Evolutionary conservation across 2,329 filamentous ascomycete species (phyloP), one percentile per base, ranked within the genome.

Genomic region (Claviceps maximensis): DNA sequence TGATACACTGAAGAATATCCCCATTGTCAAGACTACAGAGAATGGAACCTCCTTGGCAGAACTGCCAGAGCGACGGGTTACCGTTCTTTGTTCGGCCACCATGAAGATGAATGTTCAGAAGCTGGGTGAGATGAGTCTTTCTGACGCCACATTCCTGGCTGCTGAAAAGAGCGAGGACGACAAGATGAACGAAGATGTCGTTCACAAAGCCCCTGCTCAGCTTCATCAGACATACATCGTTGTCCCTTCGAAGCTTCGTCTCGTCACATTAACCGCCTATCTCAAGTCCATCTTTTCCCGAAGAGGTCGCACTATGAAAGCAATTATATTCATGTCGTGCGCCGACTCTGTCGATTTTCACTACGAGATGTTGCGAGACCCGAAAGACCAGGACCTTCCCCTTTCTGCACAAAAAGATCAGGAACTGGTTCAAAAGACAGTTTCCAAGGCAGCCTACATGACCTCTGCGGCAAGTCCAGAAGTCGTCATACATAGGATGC

Each of bases 81-180:
- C 93, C 0, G 78, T 98, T 4, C 78, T 98, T 2, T 98, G 93
- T 67, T 98, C 93, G 4, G 93, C 93, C 3, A 98, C 93, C 0
- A 87, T 98, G 83, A 96, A 96, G 72, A 90, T 95, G 82, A 93
- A 91, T 61, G 93, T 97, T 1, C 90, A 97, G 66, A 86, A 86
- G 60, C 74, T 98, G 6, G 90, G 91, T 44, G 89, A 96, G 64
- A 95, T 97, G 70, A 95, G 89, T 73, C 74, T 98, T 66, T 90
- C 94, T 61, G 89, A 97, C 62, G 90, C 93, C 0, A 79, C 89
- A 1, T 89, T 95, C 64, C 85, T 98, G 60, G 84, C 88, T 51
- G 84, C 86, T 0, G 73, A 77, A 33, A 79, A 79, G 59, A 72
- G 71, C 21, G 67, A 72, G 5, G 69, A 74, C 33, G 69, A 70